Percentiles rank a stretch among this genome's conserved stretches.
These are phyloP conservation scores for Taiozyma onychis DNA, from an alignment of 1,139 yeast species.

Conservation along the genomic window DNA sequence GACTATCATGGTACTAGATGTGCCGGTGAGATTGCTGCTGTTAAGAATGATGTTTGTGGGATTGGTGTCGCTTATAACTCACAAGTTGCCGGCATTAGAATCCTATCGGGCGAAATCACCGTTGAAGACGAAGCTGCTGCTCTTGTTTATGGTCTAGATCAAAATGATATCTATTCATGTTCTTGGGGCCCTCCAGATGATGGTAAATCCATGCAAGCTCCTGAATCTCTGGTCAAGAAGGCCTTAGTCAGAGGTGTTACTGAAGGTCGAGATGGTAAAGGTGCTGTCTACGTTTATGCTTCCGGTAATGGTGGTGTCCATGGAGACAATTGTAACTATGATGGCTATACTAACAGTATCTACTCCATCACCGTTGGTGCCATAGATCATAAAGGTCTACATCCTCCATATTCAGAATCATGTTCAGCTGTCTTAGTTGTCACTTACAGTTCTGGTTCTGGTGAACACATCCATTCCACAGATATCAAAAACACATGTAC, in stretches of 20 bases:
- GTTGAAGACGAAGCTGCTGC: slow-evolving; percentile 91
- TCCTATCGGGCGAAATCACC: slow-evolving; percentile 73
- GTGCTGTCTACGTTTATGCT: slow-evolving; percentile 91
- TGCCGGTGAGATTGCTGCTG: slow-evolving; percentile 96
- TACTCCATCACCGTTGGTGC: slow-evolving; percentile 96
- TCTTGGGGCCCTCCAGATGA: slow-evolving; percentile 99
- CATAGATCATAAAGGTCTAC: slow-evolving; percentile 76
- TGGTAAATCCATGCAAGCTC: slow-evolving; percentile 82
- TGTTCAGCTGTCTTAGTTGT: slow-evolving; percentile 97
- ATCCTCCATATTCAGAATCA: slow-evolving; percentile 86
- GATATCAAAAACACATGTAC: slow-evolving; percentile 75
- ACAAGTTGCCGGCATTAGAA: slow-evolving; percentile 85
- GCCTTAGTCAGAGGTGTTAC: slow-evolving; percentile 83
- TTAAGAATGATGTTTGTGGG: slow-evolving; percentile 79
- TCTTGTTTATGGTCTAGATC: slow-evolving; percentile 69
- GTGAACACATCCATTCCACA: slow-evolving; percentile 87
- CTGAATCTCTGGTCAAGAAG: slow-evolving; percentile 68
- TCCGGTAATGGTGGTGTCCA: slow-evolving; percentile 87
- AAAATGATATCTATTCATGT: slow-evolving; percentile 90
- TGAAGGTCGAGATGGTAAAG: slow-evolving; percentile 77
- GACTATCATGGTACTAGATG: slow-evolving; percentile 97
- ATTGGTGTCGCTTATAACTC: slow-evolving; percentile 90
- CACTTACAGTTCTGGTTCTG: slow-evolving; percentile 88
- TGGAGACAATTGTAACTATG: slow-evolving; percentile 93
- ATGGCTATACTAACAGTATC: slow-evolving; percentile 95